A percentile compares a stretch with the other conserved stretches of the same genome.
Evolutionary conservation across 1,139 yeast species (phyloP).

Genomic region (Geotrichum citri-aurantii): DNA sequence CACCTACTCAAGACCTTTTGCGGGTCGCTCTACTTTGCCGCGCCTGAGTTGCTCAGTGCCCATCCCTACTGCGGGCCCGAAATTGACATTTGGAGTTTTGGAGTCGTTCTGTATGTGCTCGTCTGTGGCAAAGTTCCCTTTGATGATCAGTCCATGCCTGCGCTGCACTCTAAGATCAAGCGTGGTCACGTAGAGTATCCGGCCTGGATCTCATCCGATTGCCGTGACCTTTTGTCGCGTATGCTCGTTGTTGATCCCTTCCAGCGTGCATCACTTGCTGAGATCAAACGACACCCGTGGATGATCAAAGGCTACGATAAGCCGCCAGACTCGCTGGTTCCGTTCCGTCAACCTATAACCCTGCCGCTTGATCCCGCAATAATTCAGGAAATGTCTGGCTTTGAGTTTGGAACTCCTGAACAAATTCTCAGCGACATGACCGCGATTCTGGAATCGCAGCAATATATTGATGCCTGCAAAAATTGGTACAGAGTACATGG

Average conservation of each 20-base stretch:
- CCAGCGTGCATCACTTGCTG: conserved; percentile 72
- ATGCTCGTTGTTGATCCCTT: conserved; percentile 90
- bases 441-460: conserved; percentile 55
- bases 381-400: conserved; percentile 66
- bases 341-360: conserved; percentile 67
- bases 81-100: conserved; percentile 98
- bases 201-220: conserved; percentile 68
- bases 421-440: conserved; percentile 55
- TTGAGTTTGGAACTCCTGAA: conserved; percentile 71
- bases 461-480: conserved; percentile 59
- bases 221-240: conserved; percentile 72
- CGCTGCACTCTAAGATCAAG: conserved; percentile 89
- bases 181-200: conserved; percentile 93
- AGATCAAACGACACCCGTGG: conserved; percentile 90
- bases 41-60: conserved; percentile 92
- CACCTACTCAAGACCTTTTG: conserved; percentile 85
- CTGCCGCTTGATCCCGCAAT: conserved; percentile 69
- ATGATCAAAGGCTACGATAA: conserved; percentile 83
- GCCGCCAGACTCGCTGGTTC: conserved; percentile 65
- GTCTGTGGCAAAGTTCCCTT: conserved; percentile 98
- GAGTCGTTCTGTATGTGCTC: conserved; percentile 87
- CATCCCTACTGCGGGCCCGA: conserved; percentile 94
- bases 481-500: conserved; percentile 50
- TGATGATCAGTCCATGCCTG: conserved; percentile 91
- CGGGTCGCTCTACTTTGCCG: conserved; percentile 96